Evolutionary conservation across 1,284 basidiomycete genomes (phyloP), one percentile per base, ranked within the genome.

Genomic region (Malassezia cuniculi): DNA sequence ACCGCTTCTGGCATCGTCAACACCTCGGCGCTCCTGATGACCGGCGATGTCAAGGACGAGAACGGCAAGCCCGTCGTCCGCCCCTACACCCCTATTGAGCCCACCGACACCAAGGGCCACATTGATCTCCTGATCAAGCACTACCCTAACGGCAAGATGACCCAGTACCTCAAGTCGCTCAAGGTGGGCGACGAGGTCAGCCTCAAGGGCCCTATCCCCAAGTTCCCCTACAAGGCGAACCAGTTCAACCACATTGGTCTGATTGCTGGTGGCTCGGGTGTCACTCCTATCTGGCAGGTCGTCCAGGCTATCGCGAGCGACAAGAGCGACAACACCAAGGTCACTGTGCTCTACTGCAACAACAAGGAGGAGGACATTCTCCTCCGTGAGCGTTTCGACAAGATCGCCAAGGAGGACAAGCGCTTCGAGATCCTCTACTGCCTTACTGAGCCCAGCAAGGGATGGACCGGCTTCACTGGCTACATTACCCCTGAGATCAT

Each of bases 301-400:
- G 64, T 69, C 21, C 65, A 70, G 48, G 47, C 58, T 22, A 69
- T 68, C 34, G 57, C 61, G 27, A 38, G 48, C 31, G 61, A 72
- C 62, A 65, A 72, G 2, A 78, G 82, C 55, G 94, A 97, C 77
- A 87, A 81, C 72, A 95, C 93, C 52, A 86, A 89, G 67, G 90
- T 85, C 70, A 93, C 82, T 34, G 74, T 95, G 41, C 71, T 97
- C 58, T 95, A 83, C 71, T 79, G 82, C 30, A 95, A 95, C 71
- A 76, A 85, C 36, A 76, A 81, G n/a, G 82, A 87, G 66, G 73
- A 77, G 49, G 90, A 95, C 68, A 90, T 97, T 55, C 78, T 93
- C 33, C 74, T 93, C 45, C 77, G 78, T 29, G 78, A 85, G 55
- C 76, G 86, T 59, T 77, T 89, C 58, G 84, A 89, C 54, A 27